Evolutionary conservation across 2,329 filamentous ascomycete species (phyloP), one percentile per base, ranked within the genome.

Genomic region (Hypoxylon sp.): DNA sequence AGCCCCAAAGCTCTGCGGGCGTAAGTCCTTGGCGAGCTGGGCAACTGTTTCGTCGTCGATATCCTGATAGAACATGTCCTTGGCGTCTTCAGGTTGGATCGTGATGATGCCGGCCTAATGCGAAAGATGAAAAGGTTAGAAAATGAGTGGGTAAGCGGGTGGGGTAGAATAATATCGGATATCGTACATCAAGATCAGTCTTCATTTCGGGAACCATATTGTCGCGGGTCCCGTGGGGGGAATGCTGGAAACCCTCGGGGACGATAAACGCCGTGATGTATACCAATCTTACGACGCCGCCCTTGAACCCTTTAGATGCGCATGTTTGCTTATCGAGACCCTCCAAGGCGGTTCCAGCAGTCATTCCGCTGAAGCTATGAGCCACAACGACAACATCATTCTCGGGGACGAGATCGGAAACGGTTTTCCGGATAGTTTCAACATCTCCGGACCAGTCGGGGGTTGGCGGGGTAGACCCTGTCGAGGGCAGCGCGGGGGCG

Each of bases 21-120:
- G 57, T 4, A 64, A 31, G 29, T 63, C 52, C 17, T 60, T 57
- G 2, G 30, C 51, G 2, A 61, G 48, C 25, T 59, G 45, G 11
- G 52, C 48, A n/a, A 57, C 32, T 5, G 36, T 55, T 13, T 38
- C 38, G 19, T 65, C 59, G 9, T 58, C 47, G 2, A 65, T 7
- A 46, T 64, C 62, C 32, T 66, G 60, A 49, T 65, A 64, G 26
- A 65, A 63, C 51, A 64, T 61, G 5, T 35, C 50, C 32, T 62
- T 64, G 4, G 53, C 57, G 36, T 66, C 53, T 19, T 63, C 48
- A 0, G 61, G 54, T 3, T 29, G 30, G 1, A 65, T 51, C 9
- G 51, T 63, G 7, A 64, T 21, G 12, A 40, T 42, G 6, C 56
- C 59, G 8, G 61, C 45, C 61, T 65, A 51, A 27, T n/a, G n/a